Evolutionary conservation across 257 asterid genomes (phyloP).

Genomic region (Solanum pinnatisectum): DNA sequence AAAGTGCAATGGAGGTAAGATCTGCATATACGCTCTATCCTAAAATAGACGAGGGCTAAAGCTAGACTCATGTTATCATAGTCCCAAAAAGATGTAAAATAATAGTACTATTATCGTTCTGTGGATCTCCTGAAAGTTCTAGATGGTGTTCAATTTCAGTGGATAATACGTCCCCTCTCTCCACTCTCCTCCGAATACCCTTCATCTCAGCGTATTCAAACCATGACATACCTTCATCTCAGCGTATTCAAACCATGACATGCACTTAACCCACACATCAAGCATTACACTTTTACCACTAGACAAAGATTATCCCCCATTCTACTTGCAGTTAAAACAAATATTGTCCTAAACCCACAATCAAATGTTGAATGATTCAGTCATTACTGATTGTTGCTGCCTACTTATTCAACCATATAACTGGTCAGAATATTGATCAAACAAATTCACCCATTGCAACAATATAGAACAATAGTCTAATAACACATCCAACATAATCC

Average conservation of each 20-base stretch:
- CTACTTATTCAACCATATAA: neutral
- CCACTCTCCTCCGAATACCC: neutral
- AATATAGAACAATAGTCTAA: neutral
- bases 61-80: neutral
- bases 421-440: neutral
- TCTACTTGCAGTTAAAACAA: neutral
- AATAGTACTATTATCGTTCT: neutral
- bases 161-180: neutral
- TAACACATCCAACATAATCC: neutral
- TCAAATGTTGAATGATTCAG: neutral
- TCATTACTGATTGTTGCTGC: neutral
- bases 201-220: neutral
- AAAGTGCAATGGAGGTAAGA: no score
- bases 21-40: neutral
- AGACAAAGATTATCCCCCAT: neutral
- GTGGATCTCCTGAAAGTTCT: neutral
- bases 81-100: neutral
- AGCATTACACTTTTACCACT: neutral
- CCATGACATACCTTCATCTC: no score
- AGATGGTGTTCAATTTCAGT: neutral
- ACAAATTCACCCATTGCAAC: neutral
- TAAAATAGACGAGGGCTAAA: neutral
- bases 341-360: neutral
- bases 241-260: neutral
- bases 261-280: neutral